Base-by-base conservation (phyloP, 2,329 filamentous ascomycete species). In the Helotiales sp. region DNA sequence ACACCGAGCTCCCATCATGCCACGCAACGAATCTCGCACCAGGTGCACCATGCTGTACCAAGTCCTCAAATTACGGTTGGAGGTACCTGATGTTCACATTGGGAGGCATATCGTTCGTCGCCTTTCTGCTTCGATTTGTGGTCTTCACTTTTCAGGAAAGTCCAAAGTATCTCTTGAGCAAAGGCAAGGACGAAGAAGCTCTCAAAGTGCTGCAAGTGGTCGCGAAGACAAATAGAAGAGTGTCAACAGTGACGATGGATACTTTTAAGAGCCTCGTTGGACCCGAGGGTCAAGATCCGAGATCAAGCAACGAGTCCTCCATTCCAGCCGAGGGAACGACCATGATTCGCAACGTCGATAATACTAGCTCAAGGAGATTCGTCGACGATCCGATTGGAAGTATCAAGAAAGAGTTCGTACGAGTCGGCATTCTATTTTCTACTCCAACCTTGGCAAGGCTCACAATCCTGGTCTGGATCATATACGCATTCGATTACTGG, bases 101-200 rank as follows among this genome's bases (percentile, higher is more conserved):
- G 71, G 83, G 82, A 6, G 78, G 75, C 0, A 72, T 84, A 10
- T 77, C 82, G 0, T 72, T 85, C 55, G 60, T 79, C 42, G 80
- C 84, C 72, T 85, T 83, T 58, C 60, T 80, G 30, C 62, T 79
- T 13, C 81, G 83, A n/a, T 83, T 82, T 61, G 68, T 79, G 7
- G 73, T 79, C 59, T 85, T 86, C 68, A 80, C 74, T 9, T 79
- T 85, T 46, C 81, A 77, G 61, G 82, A 85, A 63, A 81, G 78
- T 0, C 82, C 82, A 1, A 85, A 85, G 60, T 85, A 76, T 58
- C 73, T 84, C 12, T 80, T 85, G 75, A 78, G 79, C 19, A 79
- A 80, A 61, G 81, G 81, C 0, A 72, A 71, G 15, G 79, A 85
- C 57, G 74, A 74, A 9, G 75, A 83, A 50, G 82, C 82, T 0